Conservation (phyloP, 2,329 filamentous ascomycete genomes). For the Scorias spongiosa region DNA sequence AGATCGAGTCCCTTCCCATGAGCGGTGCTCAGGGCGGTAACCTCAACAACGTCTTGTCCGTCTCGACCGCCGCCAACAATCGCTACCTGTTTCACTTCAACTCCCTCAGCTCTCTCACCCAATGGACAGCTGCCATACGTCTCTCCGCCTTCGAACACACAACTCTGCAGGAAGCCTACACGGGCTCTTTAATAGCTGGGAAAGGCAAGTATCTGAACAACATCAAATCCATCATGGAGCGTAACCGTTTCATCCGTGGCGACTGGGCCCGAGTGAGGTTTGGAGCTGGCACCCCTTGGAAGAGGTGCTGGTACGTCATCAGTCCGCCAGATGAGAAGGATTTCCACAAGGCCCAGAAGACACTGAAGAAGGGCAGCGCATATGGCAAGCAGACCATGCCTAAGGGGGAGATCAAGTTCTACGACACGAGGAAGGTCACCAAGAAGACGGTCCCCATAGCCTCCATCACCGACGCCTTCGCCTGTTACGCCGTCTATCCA, state of each 20-base stretch:
- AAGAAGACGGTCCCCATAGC: slow-evolving; percentile 87
- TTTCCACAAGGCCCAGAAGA: slow-evolving; percentile 67
- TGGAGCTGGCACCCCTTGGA: slow-evolving; percentile 89
- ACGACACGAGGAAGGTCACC: slow-evolving; percentile 75
- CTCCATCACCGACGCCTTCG: slow-evolving; percentile 77
- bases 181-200: slow-evolving; percentile 83
- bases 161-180: slow-evolving; percentile 89
- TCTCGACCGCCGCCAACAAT: slow-evolving; percentile 91
- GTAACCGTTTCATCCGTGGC: slow-evolving; percentile 59
- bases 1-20: slow-evolving; percentile 63
- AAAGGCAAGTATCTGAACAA: slow-evolving; percentile 84
- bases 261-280: slow-evolving; percentile 95
- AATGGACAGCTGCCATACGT: slow-evolving; percentile 91
- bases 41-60: slow-evolving; percentile 84
- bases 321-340: slow-evolving; percentile 89
- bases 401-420: slow-evolving; percentile 88
- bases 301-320: slow-evolving; percentile 92
- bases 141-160: slow-evolving; percentile 90
- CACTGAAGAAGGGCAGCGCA: slow-evolving; percentile 62
- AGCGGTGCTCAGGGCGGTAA: slow-evolving; percentile 61
- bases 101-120: slow-evolving; percentile 77
- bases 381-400: slow-evolving; percentile 63
- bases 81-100: slow-evolving; percentile 94
- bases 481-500: slow-evolving; percentile 89
- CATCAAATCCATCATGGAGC: slow-evolving; percentile 77